phyloP scores from a whole-genome alignment of 2,329 filamentous ascomycete species.

The Talaromyces rugulosus region DNA sequence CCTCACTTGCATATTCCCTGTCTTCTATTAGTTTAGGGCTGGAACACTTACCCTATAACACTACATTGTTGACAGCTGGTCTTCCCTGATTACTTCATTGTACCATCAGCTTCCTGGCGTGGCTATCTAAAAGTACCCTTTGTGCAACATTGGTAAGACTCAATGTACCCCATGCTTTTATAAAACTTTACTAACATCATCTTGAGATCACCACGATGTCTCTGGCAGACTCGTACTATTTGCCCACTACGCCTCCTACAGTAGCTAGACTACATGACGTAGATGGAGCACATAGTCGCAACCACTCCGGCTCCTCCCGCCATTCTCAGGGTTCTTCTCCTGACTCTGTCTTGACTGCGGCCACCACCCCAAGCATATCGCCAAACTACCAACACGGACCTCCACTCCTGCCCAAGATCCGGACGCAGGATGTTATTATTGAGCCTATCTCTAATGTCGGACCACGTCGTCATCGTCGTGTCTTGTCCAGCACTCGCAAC shows the following conservation, averaged over 20 bases:
- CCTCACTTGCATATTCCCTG: not conserved
- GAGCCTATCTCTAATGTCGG: conserved; percentile 50
- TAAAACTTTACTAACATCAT: not conserved
- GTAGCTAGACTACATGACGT: conserved; percentile 29
- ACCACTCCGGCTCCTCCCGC: conserved; percentile 62
- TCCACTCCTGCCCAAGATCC: conserved; percentile 77
- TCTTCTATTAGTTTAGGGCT: not conserved
- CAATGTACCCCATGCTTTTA: not conserved
- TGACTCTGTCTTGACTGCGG: conserved; percentile 64
- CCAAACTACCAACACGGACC: conserved; percentile 72
- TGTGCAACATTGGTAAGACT: not conserved
- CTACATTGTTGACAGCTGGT: not conserved
- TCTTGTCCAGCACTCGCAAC: conserved; percentile 51
- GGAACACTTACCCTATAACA: not conserved
- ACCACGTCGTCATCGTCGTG: conserved; percentile 55
- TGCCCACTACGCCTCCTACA: conserved; percentile 42
- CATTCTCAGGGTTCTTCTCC: conserved; percentile 65
- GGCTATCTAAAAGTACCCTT: not conserved
- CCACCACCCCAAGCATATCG: conserved; percentile 64
- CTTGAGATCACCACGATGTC: conserved; percentile 26
- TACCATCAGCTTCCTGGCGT: not conserved
- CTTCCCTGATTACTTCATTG: not conserved
- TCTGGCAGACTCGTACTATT: conserved; percentile 39
- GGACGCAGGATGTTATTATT: conserved; percentile 75
- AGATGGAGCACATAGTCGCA: conserved; percentile 51